Percentiles rank a stretch among this genome's conserved stretches.
phyloP scores from a whole-genome alignment of 2,329 filamentous ascomycete genomes.

The Epichloe baconii region DNA sequence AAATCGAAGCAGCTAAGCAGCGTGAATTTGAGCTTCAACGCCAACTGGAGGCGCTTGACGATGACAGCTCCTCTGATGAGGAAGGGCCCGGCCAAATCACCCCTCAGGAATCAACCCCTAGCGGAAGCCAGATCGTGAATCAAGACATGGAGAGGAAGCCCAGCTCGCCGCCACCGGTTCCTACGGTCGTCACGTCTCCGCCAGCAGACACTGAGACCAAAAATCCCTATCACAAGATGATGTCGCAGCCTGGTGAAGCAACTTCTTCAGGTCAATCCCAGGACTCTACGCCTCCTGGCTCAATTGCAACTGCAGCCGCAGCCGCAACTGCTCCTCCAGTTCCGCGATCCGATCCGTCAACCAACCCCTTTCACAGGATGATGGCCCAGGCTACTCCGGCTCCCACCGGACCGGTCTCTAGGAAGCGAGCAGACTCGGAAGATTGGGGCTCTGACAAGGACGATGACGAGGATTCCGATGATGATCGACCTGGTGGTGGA shows the following conservation, averaged over 20 bases:
- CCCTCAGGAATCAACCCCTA: slow-evolving; percentile 42
- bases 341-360: slow-evolving; percentile 50
- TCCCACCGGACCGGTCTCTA: slow-evolving; percentile 38
- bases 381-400: slow-evolving; percentile 48
- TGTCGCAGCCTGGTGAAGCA: slow-evolving; percentile 54
- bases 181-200: slow-evolving; percentile 38
- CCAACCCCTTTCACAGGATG: slow-evolving; percentile 90
- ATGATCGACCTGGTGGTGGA: slow-evolving; percentile 65
- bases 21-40: slow-evolving; percentile 80
- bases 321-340: slow-evolving; percentile 23
- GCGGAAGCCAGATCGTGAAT: slow-evolving; percentile 36
- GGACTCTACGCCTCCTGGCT: slow-evolving; percentile 23
- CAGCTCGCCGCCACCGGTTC: slow-evolving; percentile 40
- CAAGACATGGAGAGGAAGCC: slow-evolving; percentile 41
- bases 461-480: slow-evolving; percentile 57
- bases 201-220: slow-evolving; percentile 64
- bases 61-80: slow-evolving; percentile 65
- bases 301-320: background rate
- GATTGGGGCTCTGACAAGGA: slow-evolving; percentile 68
- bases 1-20: slow-evolving; percentile 84
- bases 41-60: slow-evolving; percentile 65
- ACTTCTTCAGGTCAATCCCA: slow-evolving; percentile 23
- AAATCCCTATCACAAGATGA: slow-evolving; percentile 89
- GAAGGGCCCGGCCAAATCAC: slow-evolving; percentile 62
- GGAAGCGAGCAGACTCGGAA: slow-evolving; percentile 48